Conservation (phyloP, 1,139 yeast genomes). For the Yamadazyma membranifaciens region DNA sequence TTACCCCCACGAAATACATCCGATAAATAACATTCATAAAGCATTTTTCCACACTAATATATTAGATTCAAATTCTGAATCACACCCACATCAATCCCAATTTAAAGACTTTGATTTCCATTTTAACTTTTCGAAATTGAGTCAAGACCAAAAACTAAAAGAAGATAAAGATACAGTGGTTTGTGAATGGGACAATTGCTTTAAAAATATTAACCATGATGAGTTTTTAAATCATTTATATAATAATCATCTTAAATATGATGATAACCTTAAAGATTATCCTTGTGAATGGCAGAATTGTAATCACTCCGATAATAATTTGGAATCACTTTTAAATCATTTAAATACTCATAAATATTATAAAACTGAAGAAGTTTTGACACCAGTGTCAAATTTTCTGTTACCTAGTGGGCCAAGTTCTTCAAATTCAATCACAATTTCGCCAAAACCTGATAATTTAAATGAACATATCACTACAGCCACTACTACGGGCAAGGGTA, state of each 20-base stretch:
- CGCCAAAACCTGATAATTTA: not conserved
- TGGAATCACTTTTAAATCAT: conserved; percentile 58
- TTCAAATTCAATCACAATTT: conserved; percentile 1
- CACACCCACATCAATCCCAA: conserved; percentile 4
- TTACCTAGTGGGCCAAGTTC: not conserved
- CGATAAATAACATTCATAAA: conserved; percentile 30
- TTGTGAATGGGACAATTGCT: conserved; percentile 63
- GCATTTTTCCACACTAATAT: conserved; percentile 48
- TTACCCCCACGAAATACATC: conserved; percentile 42
- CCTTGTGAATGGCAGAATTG: conserved; percentile 77
- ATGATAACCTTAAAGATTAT: conserved; percentile 14
- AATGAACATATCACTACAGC: not conserved
- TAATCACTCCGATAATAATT: conserved; percentile 50
- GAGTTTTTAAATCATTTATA: conserved; percentile 57
- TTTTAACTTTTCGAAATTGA: conserved; percentile 37
- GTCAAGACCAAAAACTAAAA: no score
- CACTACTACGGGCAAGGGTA: no score
- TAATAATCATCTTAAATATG: conserved; percentile 51
- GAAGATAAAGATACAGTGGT: conserved; percentile 8
- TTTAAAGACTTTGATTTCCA: conserved; percentile 41
- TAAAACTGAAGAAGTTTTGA: conserved; percentile 10
- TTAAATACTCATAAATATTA: conserved; percentile 49
- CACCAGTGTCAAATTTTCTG: conserved; percentile 14
- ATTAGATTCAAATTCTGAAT: conserved; percentile 21
- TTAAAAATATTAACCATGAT: conserved; percentile 36